Evolutionary conservation across 306 rosid species (phyloP).

Genomic region (Begonia peltatifolia): DNA sequence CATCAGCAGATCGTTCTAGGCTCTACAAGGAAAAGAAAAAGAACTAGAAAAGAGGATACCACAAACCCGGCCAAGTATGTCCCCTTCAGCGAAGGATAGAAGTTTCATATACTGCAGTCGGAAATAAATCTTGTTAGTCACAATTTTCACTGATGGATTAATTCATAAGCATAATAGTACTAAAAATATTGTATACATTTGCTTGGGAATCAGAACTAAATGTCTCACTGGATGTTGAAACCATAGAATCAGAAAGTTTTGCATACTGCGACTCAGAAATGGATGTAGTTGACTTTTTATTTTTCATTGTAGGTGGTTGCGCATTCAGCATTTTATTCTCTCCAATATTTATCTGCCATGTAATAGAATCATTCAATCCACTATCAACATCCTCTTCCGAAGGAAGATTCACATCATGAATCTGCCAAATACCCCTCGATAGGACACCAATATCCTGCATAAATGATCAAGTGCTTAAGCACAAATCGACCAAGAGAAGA

Average conservation of each 20-base stretch:
- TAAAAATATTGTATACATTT: slow-evolving; percentile 11
- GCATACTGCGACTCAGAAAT: slow-evolving; percentile 13
- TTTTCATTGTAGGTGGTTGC: slow-evolving; percentile 13
- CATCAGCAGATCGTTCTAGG: slow-evolving; percentile 4
- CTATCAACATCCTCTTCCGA: slow-evolving; percentile 9
- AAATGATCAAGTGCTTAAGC: slow-evolving; percentile 5
- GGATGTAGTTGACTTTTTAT: slow-evolving; percentile 18
- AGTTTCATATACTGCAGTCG: slow-evolving; percentile 35
- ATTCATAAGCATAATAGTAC: neutral
- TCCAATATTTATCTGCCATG: slow-evolving; percentile 11
- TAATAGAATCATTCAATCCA: slow-evolving; percentile 13
- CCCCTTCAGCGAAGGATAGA: slow-evolving; percentile 35
- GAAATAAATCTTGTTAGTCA: slow-evolving; percentile 9
- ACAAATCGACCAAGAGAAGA: too few relatives aligned
- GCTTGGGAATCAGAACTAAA: slow-evolving; percentile 10
- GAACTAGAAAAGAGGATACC: neutral
- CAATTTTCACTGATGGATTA: neutral
- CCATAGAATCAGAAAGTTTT: neutral
- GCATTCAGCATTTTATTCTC: slow-evolving; percentile 12
- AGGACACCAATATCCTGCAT: slow-evolving; percentile 20
- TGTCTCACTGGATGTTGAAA: slow-evolving; percentile 17
- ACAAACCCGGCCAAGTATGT: slow-evolving; percentile 8
- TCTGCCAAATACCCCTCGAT: slow-evolving; percentile 20
- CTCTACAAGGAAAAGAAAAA: neutral
- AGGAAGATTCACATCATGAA: slow-evolving; percentile 2